phyloP scores from a whole-genome alignment of 1,139 yeast genomes.

The Candida freyschussii region DNA sequence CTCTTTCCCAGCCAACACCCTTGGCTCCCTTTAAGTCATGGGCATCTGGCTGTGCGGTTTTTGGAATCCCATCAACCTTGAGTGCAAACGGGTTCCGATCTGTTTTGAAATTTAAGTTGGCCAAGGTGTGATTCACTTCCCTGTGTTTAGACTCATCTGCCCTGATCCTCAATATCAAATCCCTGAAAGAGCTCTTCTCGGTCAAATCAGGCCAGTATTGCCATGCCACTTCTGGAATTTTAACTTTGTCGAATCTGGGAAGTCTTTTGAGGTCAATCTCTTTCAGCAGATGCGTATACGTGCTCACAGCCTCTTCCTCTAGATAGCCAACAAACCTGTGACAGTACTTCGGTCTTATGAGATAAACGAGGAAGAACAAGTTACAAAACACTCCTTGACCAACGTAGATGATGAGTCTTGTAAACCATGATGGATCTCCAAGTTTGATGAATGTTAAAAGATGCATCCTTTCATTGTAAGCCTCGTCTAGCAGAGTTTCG shows the following conservation, averaged over 20 bases:
- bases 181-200: constrained; percentile 50
- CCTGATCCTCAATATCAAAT: constrained; percentile 52
- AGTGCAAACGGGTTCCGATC: constrained; percentile 68
- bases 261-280: constrained; percentile 49
- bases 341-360: constrained; percentile 58
- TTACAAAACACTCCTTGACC: constrained; percentile 76
- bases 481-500: constrained; percentile 70
- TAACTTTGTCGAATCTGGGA: constrained; percentile 48
- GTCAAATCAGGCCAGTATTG: constrained; percentile 30
- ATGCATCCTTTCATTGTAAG: constrained; percentile 78
- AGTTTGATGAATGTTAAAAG: constrained; percentile 63
- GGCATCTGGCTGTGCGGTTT: constrained; percentile 47
- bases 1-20: constrained; percentile 54
- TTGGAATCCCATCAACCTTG: constrained; percentile 28
- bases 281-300: constrained; percentile 59
- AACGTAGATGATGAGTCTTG: constrained; percentile 49
- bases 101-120: constrained; percentile 44
- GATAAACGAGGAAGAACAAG: constrained; percentile 56
- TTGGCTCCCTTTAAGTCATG: constrained; percentile 37
- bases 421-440: constrained; percentile 60
- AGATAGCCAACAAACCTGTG: constrained; percentile 76
- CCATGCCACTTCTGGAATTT: constrained; percentile 40
- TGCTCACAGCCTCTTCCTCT: constrained; percentile 74
- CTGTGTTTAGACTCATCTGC: constrained; percentile 39
- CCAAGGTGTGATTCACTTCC: constrained; percentile 48